These are phyloP conservation scores for Rhododendron kiyosumense DNA, from an alignment of 148 eudicot genomes.

Conservation along the genomic window DNA sequence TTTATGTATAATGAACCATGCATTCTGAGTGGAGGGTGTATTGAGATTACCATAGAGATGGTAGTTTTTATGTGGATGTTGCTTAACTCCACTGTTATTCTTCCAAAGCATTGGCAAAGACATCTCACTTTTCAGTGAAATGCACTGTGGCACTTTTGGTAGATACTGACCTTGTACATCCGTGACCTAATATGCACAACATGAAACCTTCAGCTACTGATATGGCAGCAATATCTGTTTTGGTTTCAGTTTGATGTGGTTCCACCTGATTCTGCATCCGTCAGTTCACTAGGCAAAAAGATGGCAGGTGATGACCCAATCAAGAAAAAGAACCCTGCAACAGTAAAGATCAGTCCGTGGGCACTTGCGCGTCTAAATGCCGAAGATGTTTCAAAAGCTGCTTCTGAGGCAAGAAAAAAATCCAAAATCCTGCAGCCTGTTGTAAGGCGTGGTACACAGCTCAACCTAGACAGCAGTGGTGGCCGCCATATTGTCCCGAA, in stretches of 20 bases:
- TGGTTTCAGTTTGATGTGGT: constrained; percentile 82
- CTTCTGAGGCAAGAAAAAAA: constrained; percentile 91
- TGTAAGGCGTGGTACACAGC: constrained; percentile 30
- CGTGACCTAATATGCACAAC: neutral
- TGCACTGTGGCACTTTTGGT: neutral
- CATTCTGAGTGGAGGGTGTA: neutral
- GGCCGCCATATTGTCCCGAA: constrained; percentile 36
- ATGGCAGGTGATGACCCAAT: constrained; percentile 48
- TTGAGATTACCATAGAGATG: neutral
- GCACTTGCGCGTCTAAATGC: constrained; percentile 84
- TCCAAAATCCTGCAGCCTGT: constrained; percentile 86
- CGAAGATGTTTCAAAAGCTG: constrained; percentile 85
- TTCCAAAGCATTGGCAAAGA: neutral
- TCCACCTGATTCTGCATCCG: constrained; percentile 80
- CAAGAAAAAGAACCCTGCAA: constrained; percentile 71
- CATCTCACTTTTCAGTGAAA: neutral
- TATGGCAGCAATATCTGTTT: constrained; percentile 13
- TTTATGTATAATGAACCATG: neutral
- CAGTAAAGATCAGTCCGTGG: constrained; percentile 97
- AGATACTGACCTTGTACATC: neutral
- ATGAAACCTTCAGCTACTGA: neutral
- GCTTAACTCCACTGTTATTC: neutral
- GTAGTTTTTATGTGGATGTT: neutral
- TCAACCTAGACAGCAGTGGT: constrained; percentile 41
- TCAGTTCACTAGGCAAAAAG: constrained; percentile 80